phyloP scores from a whole-genome alignment of 2,329 filamentous ascomycete genomes.

The Daldinia eschscholtzii region DNA sequence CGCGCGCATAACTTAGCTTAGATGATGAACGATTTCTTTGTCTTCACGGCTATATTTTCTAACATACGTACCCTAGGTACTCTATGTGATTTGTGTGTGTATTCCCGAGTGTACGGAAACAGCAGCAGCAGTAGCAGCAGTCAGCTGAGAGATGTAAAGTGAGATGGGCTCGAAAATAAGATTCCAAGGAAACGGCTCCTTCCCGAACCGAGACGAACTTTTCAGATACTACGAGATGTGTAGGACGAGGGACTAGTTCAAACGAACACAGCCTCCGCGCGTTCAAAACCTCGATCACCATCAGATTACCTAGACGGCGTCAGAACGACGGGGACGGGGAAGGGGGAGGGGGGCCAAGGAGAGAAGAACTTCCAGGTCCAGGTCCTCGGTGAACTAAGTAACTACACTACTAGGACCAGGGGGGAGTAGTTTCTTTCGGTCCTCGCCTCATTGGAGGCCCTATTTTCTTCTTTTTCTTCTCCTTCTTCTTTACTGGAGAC shows the following conservation, averaged over 20 bases:
- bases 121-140: background rate
- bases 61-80: background rate
- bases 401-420: slow-evolving; percentile 7
- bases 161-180: background rate
- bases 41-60: background rate
- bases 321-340: slow-evolving; percentile 9
- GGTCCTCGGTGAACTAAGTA: background rate
- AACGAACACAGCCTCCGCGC: background rate
- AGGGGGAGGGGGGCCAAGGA: background rate
- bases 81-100: slow-evolving; percentile 17
- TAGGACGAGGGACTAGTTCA: slow-evolving; percentile 6
- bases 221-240: background rate
- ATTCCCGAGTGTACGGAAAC: slow-evolving; percentile 1
- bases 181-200: slow-evolving; percentile 6
- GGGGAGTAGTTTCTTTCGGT: background rate
- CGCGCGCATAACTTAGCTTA: slow-evolving; percentile 44
- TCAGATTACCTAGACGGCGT: slow-evolving; percentile 23
- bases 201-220: slow-evolving; percentile 4
- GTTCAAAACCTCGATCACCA: background rate
- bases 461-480: background rate
- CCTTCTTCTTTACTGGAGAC: slow-evolving; percentile 1
- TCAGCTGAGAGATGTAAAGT: background rate
- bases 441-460: slow-evolving; percentile 25
- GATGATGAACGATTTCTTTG: slow-evolving; percentile 45
- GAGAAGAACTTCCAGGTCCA: background rate